Conservation (phyloP, 768 basidiomycete genomes). For the Kwoniella dejecticola region DNA sequence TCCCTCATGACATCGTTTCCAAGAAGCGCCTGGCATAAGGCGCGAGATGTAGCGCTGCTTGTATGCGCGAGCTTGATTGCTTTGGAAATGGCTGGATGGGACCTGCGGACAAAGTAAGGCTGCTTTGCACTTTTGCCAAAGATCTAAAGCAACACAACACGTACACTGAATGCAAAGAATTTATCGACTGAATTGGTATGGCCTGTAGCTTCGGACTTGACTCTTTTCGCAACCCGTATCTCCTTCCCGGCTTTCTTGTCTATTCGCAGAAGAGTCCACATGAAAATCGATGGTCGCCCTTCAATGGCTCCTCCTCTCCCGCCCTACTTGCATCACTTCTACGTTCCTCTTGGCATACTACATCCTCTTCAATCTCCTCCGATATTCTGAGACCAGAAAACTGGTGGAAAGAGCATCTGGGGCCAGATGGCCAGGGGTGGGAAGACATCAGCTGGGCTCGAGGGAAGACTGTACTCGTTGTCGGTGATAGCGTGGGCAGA, state of each 20-base stretch:
- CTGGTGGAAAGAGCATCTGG: constrained; percentile 8
- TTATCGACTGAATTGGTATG: too few relatives aligned
- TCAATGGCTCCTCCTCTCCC: constrained; percentile 15
- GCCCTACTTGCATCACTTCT: constrained; percentile 22
- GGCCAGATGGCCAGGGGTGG: constrained; percentile 8
- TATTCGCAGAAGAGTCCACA: constrained; percentile 20
- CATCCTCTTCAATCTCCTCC: not conserved
- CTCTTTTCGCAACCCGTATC: constrained; percentile 27
- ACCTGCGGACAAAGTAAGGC: not conserved
- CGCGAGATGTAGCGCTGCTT: not conserved
- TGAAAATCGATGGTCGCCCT: constrained; percentile 34
- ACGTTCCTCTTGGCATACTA: constrained; percentile 5
- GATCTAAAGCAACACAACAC: too few relatives aligned
- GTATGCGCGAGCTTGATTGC: not conserved
- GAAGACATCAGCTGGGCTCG: constrained; percentile 34
- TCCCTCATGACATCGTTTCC: not conserved
- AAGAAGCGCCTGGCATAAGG: not conserved
- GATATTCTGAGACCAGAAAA: constrained; percentile 1
- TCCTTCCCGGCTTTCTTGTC: constrained; percentile 25
- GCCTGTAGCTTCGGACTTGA: not conserved
- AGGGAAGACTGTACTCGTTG: constrained; percentile 35
- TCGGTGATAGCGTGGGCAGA: constrained; percentile 38
- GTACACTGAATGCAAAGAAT: too few relatives aligned
- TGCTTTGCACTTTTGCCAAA: too few relatives aligned
- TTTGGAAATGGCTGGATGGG: not conserved